phyloP scores from a whole-genome alignment of 78 protist genomes.

The Dictyostelium capitatum region DNA sequence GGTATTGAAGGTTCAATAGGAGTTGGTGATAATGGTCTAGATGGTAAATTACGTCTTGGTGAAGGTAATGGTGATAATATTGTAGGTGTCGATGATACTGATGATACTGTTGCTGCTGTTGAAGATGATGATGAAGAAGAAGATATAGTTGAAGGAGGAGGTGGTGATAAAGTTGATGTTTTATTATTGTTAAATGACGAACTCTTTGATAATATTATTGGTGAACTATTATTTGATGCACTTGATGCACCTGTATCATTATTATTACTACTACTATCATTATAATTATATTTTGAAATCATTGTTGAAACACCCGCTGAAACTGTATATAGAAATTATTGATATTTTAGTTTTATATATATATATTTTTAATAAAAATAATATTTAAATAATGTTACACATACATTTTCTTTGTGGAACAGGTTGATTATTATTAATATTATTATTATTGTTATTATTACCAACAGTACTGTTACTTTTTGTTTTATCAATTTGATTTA shows the following conservation, averaged over 20 bases:
- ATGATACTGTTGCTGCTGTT: neutral
- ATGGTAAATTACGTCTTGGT: constrained; percentile 1
- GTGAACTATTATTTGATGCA: neutral
- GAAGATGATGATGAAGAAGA: neutral
- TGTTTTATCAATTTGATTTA: constrained; percentile 8
- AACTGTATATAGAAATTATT: neutral
- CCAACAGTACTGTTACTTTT: neutral
- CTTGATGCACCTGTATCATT: neutral
- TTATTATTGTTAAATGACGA: neutral
- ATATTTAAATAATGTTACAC: neutral
- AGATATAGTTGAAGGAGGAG: too few relatives aligned
- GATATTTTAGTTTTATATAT: too few relatives aligned
- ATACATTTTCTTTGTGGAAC: neutral
- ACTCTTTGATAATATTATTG: neutral
- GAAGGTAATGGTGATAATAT: constrained; percentile 8
- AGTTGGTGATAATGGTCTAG: neutral
- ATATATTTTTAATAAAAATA: too few relatives aligned
- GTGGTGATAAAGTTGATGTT: neutral
- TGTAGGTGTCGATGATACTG: neutral
- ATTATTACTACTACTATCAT: neutral
- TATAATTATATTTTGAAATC: constrained; percentile 10
- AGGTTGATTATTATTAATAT: neutral
- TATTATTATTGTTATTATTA: too few relatives aligned
- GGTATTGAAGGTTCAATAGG: constrained; percentile 7
- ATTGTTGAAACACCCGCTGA: constrained; percentile 7